Evolutionary conservation across 495 filamentous ascomycete genomes (phyloP), one percentile per base, ranked within the genome.

Genomic region (Elasticomyces elasticus): DNA sequence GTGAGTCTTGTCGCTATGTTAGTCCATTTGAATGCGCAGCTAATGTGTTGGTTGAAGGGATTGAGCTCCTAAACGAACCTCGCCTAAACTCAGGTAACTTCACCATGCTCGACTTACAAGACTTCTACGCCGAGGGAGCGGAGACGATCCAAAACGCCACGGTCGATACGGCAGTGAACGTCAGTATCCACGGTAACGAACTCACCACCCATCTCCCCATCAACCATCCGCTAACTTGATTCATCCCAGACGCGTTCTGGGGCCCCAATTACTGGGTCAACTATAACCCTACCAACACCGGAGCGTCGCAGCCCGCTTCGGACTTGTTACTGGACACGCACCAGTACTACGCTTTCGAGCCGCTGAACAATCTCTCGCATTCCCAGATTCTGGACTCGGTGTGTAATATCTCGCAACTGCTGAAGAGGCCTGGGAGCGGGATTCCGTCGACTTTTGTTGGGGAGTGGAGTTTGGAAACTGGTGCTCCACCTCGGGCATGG

Each of bases 51-150:
- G 35, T 5, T 30, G 27, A 4, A 38, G 51, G 42, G 20, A 54
- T 54, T 20, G 51, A 54, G 27, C 33, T 47, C 19, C 42, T 54
- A 2, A 54, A 54, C 23, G 51, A 54, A 20, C 51, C 51, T 2
- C 50, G 50, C 10, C 35, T 52, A 19, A 19, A 25, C 45, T 26
- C 50, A 7, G 26, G 5, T 23, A 22, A 28, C 17, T 54, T 54
- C 33, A n/a, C 51, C 17, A 47, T 46, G 40, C 20, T 13, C 10
- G n/a, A 54, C 12, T 23, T 54, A 26, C 22, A 54, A 19, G 13
- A 1, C 20, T 54, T 54, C 51, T 54, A 54, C 22, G 23, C 40
- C 1, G 9, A 35, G 22, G 51, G 25, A 9, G 27, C 42, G 24
- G 35, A 30, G 15, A 19, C 15, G 2, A 20, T 47, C 9, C 27